These are phyloP conservation scores for Notholithocarpus densiflorus DNA, from an alignment of 306 rosid genomes.

Conservation along the genomic window DNA sequence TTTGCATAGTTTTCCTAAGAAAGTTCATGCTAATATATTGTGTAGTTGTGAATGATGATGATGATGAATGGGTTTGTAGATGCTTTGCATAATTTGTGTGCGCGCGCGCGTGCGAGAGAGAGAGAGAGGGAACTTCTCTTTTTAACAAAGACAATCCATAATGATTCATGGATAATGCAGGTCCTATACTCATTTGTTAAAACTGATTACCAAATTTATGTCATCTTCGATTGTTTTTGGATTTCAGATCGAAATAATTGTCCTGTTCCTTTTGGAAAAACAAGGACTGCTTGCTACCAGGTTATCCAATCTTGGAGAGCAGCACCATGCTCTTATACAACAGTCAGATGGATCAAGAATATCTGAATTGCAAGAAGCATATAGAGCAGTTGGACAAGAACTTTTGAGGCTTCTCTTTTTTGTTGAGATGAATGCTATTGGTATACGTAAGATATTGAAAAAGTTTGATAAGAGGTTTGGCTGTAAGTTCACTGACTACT, in stretches of 20 bases:
- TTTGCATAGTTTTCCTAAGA: not conserved
- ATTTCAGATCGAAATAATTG: slow-evolving; percentile 85
- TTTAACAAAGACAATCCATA: not conserved
- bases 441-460: slow-evolving; percentile 97
- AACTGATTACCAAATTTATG: not conserved
- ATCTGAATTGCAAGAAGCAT: slow-evolving; percentile 70
- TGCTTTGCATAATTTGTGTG: not conserved
- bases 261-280: slow-evolving; percentile 92
- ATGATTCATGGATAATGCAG: not conserved
- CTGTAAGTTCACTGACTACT: slow-evolving; percentile 87
- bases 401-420: slow-evolving; percentile 81
- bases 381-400: slow-evolving; percentile 74
- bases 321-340: slow-evolving; percentile 55
- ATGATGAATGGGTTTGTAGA: not conserved
- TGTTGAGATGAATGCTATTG: slow-evolving; percentile 91
- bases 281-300: slow-evolving; percentile 93
- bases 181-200: not conserved
- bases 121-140: not conserved
- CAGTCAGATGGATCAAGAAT: slow-evolving; percentile 77
- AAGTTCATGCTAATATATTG: not conserved
- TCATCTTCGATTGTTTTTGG: not conserved
- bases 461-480: slow-evolving; percentile 96
- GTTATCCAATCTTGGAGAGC: slow-evolving; percentile 69
- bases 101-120: not conserved
- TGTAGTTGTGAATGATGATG: not conserved